A percentile compares a stretch with the other conserved stretches of the same genome.
phyloP scores from a whole-genome alignment of 2,329 filamentous ascomycete genomes.

The Colletotrichum sp. region DNA sequence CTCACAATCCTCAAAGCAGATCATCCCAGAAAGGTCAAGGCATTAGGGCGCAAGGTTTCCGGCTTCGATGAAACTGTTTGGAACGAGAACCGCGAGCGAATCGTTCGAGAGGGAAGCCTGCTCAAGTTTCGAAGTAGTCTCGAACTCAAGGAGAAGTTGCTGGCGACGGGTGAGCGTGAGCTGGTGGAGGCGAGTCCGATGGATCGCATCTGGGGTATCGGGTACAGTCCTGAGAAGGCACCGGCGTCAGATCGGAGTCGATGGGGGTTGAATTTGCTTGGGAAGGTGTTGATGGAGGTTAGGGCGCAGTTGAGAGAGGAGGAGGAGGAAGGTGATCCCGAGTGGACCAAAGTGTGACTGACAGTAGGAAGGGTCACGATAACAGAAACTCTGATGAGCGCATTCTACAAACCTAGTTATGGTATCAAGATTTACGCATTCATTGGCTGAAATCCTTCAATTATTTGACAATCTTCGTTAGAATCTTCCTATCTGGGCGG shows the following conservation, averaged over 20 bases:
- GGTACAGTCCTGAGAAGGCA: constrained; percentile 59
- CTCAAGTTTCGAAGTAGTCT: constrained; percentile 61
- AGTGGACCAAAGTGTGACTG: background rate
- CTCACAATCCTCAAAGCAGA: constrained; percentile 51
- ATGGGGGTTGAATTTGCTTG: constrained; percentile 72
- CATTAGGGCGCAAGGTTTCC: constrained; percentile 59
- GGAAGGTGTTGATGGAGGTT: constrained; percentile 65
- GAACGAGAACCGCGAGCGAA: constrained; percentile 52
- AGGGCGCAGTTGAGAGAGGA: constrained; percentile 55
- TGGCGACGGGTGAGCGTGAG: constrained; percentile 64
- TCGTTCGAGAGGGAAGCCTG: constrained; percentile 64
- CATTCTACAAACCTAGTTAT: too few species aligned
- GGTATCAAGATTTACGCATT: too few species aligned
- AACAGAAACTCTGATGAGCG: rapidly evolving
- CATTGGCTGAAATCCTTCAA: too few species aligned
- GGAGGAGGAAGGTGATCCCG: constrained; percentile 19
- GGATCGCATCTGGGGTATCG: constrained; percentile 72
- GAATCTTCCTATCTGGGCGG: too few species aligned
- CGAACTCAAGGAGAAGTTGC: constrained; percentile 52
- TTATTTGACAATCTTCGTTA: too few species aligned
- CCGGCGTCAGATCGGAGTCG: constrained; percentile 40
- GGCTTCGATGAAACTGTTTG: constrained; percentile 58
- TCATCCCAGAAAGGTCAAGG: constrained; percentile 53
- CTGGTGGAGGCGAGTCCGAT: constrained; percentile 66
- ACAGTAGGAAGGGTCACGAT: rapidly evolving